Evolutionary conservation across 1,139 yeast species (phyloP), one percentile per base, ranked within the genome.

Genomic region (Yamadazyma trypodendri): DNA sequence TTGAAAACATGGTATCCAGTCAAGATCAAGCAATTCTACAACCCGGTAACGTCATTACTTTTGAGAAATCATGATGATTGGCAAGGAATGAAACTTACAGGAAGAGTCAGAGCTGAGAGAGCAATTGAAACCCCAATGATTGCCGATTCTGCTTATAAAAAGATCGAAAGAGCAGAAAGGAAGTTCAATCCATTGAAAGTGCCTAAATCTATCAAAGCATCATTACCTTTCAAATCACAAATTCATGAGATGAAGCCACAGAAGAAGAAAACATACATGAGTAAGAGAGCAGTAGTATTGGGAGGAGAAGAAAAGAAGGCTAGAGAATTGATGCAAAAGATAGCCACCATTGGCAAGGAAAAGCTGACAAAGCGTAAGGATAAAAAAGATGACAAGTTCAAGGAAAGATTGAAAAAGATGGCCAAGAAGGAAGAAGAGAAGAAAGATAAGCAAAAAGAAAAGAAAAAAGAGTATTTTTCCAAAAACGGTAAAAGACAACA

Each of bases 1-100:
- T 68, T 94, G 58, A 83, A 96, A 59, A 92, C 97, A 1, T 94
- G 98, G 98, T 90, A 89, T 59, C 97, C 97, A 2, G 94, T 94
- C 32, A 79, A 79, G 49, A 86, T 94, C 12, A 84, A 92, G 60
- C 81, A 81, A 58, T 92, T 88, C 63, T 94, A 92, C 65, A 94
- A 92, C 56, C 98, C 98, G 1, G 97, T 94, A 20, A 87, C 97
- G 0, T 92, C 98, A 1, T 70, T 90, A 53, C 72, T 94, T 51
- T 63, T 88, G 41, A 63, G 69, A 30, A 77, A 87, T 48, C 94
- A 92, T 63, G 69, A 75, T 23, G 86, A 86, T 55, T 94, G 99
- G 99, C 78, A 77, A 55, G 99, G 99, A 47, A 89, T 94, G 95
- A 78, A 95, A 57, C 71, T 90, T 44, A 92, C 97, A 0, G 98